Evolutionary conservation across 257 asterid species (phyloP).

Genomic region (Lycium ferocissimum): DNA sequence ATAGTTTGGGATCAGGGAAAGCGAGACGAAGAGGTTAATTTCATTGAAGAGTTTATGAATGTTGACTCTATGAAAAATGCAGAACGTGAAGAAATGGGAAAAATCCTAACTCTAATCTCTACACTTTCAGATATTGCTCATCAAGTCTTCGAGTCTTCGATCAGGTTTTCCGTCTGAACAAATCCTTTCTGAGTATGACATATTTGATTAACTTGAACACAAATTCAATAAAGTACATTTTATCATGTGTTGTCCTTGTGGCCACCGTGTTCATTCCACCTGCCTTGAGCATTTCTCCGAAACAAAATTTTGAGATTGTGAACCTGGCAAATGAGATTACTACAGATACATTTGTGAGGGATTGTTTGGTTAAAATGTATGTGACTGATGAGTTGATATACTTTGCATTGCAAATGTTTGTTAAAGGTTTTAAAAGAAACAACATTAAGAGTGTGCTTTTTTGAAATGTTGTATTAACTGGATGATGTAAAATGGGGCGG

Average conservation of each 20-base stretch:
- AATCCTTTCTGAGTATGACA: not conserved
- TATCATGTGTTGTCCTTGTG: not conserved
- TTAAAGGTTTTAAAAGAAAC: no score
- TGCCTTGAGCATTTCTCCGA: not conserved
- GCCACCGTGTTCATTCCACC: not conserved
- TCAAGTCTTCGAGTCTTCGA: not conserved
- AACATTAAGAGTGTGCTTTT: no score
- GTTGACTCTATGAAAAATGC: not conserved
- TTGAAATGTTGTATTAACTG: no score
- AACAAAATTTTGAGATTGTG: not conserved
- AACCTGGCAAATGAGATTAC: no score
- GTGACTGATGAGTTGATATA: no score
- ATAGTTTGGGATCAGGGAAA: not conserved
- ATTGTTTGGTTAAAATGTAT: no score
- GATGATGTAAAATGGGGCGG: no score
- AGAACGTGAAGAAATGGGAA: not conserved
- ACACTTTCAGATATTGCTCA: not conserved
- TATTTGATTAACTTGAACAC: not conserved
- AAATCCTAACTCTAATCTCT: not conserved
- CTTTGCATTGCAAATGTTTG: no score
- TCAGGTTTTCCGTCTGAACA: not conserved
- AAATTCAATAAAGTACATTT: not conserved
- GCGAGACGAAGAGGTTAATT: not conserved
- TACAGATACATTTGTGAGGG: no score
- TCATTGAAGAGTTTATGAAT: not conserved